Conservation (phyloP, 805 yeast species). For the Isabelozyma heimii region DNA sequence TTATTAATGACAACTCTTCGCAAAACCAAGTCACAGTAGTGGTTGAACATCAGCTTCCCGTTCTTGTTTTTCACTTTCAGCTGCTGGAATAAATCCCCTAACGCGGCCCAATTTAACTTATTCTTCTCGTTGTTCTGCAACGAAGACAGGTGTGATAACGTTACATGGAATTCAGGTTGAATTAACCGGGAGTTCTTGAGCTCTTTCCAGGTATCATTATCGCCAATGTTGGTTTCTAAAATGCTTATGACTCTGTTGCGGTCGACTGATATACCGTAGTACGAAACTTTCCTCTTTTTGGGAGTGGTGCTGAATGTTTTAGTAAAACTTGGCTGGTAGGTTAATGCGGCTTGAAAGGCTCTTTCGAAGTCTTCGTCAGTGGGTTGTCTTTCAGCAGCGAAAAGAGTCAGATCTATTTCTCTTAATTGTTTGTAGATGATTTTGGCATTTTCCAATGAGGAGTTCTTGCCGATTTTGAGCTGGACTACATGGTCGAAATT, state of each 20-base stretch:
- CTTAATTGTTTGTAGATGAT: slow-evolving; percentile 38
- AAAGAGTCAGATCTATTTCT: slow-evolving; percentile 41
- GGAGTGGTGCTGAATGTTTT: slow-evolving; percentile 25
- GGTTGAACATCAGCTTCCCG: slow-evolving; percentile 14
- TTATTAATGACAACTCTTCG: slow-evolving; percentile 47
- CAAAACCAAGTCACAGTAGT: slow-evolving; percentile 39
- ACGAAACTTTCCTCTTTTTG: slow-evolving; percentile 19
- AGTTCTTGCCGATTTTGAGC: slow-evolving; percentile 40
- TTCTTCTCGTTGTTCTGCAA: slow-evolving; percentile 6
- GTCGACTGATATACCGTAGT: slow-evolving; percentile 43
- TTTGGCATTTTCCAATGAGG: slow-evolving; percentile 49
- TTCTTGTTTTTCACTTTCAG: slow-evolving; percentile 10
- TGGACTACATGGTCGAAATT: slow-evolving; percentile 65
- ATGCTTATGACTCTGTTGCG: slow-evolving; percentile 3
- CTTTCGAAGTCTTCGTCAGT: slow-evolving; percentile 34
- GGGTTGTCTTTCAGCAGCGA: slow-evolving; percentile 30
- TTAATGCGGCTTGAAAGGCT: slow-evolving; percentile 54
- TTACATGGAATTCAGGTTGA: slow-evolving; percentile 63
- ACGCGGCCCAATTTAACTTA: slow-evolving; percentile 19
- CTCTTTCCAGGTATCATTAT: slow-evolving; percentile 14
- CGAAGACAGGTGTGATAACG: slow-evolving; percentile 49
- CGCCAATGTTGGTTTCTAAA: slow-evolving; percentile 4
- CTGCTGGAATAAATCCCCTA: slow-evolving; percentile 9
- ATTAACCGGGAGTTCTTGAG: slow-evolving; percentile 34
- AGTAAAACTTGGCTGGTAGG: slow-evolving; percentile 50